These are phyloP conservation scores for Tanacetum coccineum DNA, from an alignment of 129 eudicot species.

Conservation along the genomic window DNA sequence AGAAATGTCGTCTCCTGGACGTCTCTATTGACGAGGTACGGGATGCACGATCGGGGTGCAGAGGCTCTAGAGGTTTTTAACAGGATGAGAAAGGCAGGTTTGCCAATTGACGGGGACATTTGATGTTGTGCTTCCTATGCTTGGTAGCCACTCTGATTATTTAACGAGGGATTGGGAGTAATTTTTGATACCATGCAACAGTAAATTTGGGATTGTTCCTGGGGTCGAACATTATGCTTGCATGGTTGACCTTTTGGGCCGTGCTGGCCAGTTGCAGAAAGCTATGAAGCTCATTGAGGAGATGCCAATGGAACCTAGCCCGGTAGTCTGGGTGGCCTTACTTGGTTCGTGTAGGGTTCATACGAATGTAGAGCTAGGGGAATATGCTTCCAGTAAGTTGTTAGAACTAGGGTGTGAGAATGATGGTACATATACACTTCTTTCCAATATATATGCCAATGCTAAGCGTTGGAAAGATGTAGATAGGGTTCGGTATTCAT, in stretches of 20 bases:
- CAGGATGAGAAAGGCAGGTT: slow-evolving; percentile 51
- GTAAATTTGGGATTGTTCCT: slow-evolving; percentile 57
- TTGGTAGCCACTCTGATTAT: slow-evolving; percentile 92
- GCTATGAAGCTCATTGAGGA: slow-evolving; percentile 56
- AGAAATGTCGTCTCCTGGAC: slow-evolving; percentile 83
- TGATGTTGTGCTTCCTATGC: slow-evolving; percentile 73
- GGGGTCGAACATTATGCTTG: slow-evolving; percentile 82
- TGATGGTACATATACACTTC: slow-evolving; percentile 80
- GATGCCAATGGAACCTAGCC: slow-evolving; percentile 86
- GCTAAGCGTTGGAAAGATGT: slow-evolving; percentile 91
- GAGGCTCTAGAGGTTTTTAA: slow-evolving; percentile 63
- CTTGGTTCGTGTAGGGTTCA: slow-evolving; percentile 80
- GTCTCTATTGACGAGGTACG: slow-evolving; percentile 76
- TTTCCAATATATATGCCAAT: slow-evolving; percentile 81
- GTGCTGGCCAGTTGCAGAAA: slow-evolving; percentile 70
- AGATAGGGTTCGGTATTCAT: slow-evolving; percentile 50
- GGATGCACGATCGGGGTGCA: slow-evolving; percentile 75
- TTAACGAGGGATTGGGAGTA: slow-evolving; percentile 56
- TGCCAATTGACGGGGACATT: slow-evolving; percentile 67
- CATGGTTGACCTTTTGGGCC: slow-evolving; percentile 81
- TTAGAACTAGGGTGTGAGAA: slow-evolving; percentile 54
- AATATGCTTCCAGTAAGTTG: slow-evolving; percentile 60
- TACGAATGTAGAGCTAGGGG: slow-evolving; percentile 77
- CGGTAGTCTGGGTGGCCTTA: slow-evolving; percentile 70
- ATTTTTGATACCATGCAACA: slow-evolving; percentile 55